Percentiles rank a stretch among this genome's conserved stretches.
Evolutionary conservation across 371 early-diverging fungal species (phyloP).

Genomic region (Chytridiales sp.): DNA sequence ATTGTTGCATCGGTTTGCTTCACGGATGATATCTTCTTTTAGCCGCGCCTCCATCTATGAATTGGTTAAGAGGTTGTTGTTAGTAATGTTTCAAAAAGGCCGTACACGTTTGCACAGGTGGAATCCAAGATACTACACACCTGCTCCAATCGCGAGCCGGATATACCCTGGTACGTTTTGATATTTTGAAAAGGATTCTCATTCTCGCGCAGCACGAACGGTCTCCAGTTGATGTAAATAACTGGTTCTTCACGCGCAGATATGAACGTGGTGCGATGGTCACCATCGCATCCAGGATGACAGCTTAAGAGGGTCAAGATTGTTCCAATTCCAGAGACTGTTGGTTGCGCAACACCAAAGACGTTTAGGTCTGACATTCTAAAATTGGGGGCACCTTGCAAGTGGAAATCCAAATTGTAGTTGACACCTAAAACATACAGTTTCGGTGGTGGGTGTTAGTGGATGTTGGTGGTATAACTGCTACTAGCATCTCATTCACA

Average conservation of each 20-base stretch:
- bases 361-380: slow-evolving; percentile 63
- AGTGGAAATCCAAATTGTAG: slow-evolving; percentile 60
- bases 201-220: slow-evolving; percentile 69
- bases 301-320: slow-evolving; percentile 60
- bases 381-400: slow-evolving; percentile 74
- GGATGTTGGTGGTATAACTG: no score
- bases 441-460: background rate
- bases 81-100: background rate
- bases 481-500: background rate
- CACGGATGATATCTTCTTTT: slow-evolving; percentile 65
- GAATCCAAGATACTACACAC: background rate
- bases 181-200: slow-evolving; percentile 66
- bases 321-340: slow-evolving; percentile 62
- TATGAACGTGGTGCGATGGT: slow-evolving; percentile 53
- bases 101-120: no score
- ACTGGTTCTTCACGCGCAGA: slow-evolving; percentile 73
- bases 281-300: slow-evolving; percentile 18
- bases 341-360: slow-evolving; percentile 71
- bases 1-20: slow-evolving; percentile 52
- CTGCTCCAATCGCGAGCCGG: slow-evolving; percentile 58
- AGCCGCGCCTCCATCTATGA: slow-evolving; percentile 64
- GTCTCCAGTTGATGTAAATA: slow-evolving; percentile 59
- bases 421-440: slow-evolving; percentile 43
- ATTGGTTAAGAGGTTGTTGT: background rate
- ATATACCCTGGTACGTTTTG: slow-evolving; percentile 66